Conservation (phyloP, 192 early-diverging fungal genomes). For the Kappamyces sp. region DNA sequence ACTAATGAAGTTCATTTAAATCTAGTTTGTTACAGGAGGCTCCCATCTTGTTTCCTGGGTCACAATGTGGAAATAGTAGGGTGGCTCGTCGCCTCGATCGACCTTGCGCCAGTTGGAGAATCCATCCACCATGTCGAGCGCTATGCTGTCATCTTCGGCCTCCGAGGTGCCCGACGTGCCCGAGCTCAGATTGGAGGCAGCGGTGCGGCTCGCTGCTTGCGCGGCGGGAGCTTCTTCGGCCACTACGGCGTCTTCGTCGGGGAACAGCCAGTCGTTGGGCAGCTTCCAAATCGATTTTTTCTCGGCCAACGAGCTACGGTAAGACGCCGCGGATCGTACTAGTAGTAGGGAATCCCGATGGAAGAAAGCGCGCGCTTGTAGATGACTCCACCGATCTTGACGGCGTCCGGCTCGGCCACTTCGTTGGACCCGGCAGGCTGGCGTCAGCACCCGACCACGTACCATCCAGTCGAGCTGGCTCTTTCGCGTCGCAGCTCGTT, state of each 20-base stretch:
- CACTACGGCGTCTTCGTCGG: no score
- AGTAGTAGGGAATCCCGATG: constrained; percentile 41
- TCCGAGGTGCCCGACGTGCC: no score
- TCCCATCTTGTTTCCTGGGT: constrained; percentile 41
- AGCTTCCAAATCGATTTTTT: constrained; percentile 45
- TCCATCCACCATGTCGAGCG: constrained; percentile 30
- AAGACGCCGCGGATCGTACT: constrained; percentile 26
- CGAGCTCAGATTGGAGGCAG: no score
- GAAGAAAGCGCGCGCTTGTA: constrained; percentile 42
- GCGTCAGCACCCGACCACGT: not conserved
- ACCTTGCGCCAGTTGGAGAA: constrained; percentile 42
- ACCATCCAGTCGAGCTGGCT: no score
- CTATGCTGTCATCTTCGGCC: not conserved
- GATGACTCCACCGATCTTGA: constrained; percentile 39
- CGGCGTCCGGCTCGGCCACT: constrained; percentile 36
- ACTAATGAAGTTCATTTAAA: no score
- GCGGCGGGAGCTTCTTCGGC: not conserved
- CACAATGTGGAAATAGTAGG: constrained; percentile 39
- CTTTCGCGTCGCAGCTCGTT: no score
- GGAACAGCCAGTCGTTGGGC: constrained; percentile 28
- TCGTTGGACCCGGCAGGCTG: not conserved
- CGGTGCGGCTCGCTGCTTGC: not conserved
- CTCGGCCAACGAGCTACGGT: constrained; percentile 29
- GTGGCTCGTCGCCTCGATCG: constrained; percentile 24
- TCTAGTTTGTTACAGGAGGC: constrained; percentile 17